Evolutionary conservation across 257 asterid species (phyloP).

Genomic region (Lycium ferocissimum): DNA sequence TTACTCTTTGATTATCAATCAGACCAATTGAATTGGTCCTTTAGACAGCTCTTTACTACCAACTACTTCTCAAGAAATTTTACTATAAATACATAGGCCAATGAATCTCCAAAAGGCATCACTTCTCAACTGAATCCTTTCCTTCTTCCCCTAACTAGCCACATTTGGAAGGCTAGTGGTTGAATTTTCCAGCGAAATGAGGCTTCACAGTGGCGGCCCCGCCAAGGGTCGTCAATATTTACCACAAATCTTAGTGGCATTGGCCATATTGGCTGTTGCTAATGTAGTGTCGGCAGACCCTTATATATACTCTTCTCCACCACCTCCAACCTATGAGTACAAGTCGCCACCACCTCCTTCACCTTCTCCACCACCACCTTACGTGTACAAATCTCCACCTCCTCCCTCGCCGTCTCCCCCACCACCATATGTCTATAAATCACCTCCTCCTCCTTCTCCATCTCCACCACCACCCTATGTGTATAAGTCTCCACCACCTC

Average conservation of each 20-base stretch:
- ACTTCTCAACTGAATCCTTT: neutral
- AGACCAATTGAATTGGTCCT: neutral
- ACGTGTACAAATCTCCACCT: neutral
- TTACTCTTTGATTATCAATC: neutral
- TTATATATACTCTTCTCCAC: constrained; percentile 17
- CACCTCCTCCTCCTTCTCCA: no score
- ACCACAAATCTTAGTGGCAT: constrained; percentile 19
- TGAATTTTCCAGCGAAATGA: neutral
- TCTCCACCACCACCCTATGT: no score
- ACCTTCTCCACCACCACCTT: neutral
- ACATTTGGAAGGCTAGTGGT: neutral
- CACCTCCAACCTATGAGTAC: neutral
- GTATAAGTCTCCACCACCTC: no score
- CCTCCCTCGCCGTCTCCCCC: no score
- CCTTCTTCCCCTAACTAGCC: neutral
- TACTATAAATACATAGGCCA: constrained; percentile 19
- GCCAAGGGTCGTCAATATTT: neutral
- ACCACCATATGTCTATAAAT: no score
- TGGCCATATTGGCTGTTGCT: constrained; percentile 2
- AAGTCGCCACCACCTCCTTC: constrained; percentile 7
- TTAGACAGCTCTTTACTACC: constrained; percentile 4
- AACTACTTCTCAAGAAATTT: neutral
- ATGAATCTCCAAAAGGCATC: neutral
- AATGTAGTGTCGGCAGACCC: constrained; percentile 17
- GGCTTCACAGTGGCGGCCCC: neutral